Base-by-base conservation (phyloP, 1,284 basidiomycete genomes). In the Cutaneotrichosporon mucoides region DNA sequence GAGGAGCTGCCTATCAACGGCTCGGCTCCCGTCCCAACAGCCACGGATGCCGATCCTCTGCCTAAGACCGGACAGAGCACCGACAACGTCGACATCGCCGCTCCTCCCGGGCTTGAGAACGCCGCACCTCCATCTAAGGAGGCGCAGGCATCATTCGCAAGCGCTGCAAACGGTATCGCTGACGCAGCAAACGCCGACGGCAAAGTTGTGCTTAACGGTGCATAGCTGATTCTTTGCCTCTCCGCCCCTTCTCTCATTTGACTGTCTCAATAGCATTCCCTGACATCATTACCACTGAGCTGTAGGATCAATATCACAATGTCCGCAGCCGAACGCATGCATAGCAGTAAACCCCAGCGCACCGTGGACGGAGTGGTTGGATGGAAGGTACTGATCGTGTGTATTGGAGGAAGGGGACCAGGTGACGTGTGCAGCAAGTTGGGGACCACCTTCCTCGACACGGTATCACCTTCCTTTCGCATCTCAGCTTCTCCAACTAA, bases 131-230 rank as follows among this genome's bases (percentile, higher is more conserved):
- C 70, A 41, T 75, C 73, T 10, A 62, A 66, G 1, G 64, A 68
- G 4, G 66, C 70, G 5, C 67, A 72, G 62, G 67, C 70, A 24
- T 68, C 69, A 6, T 75, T 73, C 51, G 71, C 73, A 2, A 73
- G 66, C 40, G 72, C 75, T 10, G 71, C 69, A 2, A 74, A 72
- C 44, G 75, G 75, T n/a, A 73, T 73, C 9, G 68, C 68, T 8
- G 66, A 62, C 10, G 51, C 53, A 8, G 24, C 46, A 13, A 53
- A 52, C 16, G 33, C 42, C 6, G 56, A 55, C 5, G 53, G 42
- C 36, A 48, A 53, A 7, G 59, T 58, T 11, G 53, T 57, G 7
- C 36, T 55, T 15, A 63, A 63, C 53, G 41, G 52, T 33, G 55
- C 50, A 24, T 48, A 53, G 37, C 46, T 40, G 45, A 34, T 24